phyloP scores from a whole-genome alignment of 2,329 filamentous ascomycete genomes.

The Claviceps maximensis region DNA sequence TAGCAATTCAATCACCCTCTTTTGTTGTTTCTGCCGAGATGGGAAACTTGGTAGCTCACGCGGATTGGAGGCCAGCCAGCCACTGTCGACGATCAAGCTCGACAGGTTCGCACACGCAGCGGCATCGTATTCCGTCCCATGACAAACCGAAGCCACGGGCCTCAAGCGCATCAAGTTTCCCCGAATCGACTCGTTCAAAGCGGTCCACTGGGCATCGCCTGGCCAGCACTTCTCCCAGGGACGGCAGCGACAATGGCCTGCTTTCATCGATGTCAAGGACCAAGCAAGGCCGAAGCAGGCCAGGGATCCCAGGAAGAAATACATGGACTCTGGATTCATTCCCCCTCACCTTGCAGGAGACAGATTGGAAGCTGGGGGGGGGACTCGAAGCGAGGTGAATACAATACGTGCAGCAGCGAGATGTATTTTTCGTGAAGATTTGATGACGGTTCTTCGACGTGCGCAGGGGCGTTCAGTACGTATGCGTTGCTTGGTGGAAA shows the following conservation, averaged over 20 bases:
- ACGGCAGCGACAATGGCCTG: background rate
- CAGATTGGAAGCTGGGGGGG: too few relatives aligned
- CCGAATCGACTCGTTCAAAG: background rate
- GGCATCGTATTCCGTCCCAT: background rate
- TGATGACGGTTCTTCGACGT: too few relatives aligned
- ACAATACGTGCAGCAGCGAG: too few relatives aligned
- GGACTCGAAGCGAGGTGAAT: too few relatives aligned
- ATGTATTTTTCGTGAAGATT: too few relatives aligned
- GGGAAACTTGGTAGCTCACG: background rate
- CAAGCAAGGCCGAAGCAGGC: background rate
- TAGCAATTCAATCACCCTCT: background rate
- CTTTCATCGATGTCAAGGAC: background rate
- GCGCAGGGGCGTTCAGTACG: too few relatives aligned
- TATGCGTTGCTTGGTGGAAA: too few relatives aligned
- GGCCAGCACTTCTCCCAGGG: conserved; percentile 1
- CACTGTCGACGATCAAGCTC: background rate
- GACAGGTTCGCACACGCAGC: background rate
- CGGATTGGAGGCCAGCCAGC: background rate
- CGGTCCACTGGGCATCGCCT: background rate
- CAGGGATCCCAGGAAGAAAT: background rate
- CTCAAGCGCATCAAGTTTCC: background rate
- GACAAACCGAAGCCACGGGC: background rate
- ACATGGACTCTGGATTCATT: too few relatives aligned
- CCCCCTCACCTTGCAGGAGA: too few relatives aligned
- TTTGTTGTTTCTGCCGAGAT: background rate